phyloP scores from a whole-genome alignment of 805 yeast genomes.

The Metschnikowia proteae region DNA sequence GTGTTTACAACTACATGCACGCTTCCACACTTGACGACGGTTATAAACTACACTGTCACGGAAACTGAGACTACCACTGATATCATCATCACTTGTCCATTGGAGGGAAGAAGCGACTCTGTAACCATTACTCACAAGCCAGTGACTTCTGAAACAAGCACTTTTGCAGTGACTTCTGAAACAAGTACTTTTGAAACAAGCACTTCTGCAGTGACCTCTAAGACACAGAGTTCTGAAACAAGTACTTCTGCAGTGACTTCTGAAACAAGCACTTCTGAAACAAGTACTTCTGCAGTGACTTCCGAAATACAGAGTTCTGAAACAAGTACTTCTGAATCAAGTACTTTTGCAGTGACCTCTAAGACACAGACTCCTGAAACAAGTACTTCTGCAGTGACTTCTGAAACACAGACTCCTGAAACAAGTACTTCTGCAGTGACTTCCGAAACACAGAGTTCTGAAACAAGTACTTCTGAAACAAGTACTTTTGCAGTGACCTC shows the following conservation, averaged over 20 bases:
- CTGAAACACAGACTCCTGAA: too few relatives aligned
- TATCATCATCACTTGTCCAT: conserved; percentile 2
- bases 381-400: too few relatives aligned
- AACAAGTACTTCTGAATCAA: too few relatives aligned
- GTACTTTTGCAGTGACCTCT: not conserved
- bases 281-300: too few relatives aligned
- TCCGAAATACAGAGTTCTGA: too few relatives aligned
- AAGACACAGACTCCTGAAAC: not conserved
- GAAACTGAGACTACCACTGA: conserved; percentile 1
- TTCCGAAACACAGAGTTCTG: not conserved
- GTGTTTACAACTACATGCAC: conserved; percentile 10
- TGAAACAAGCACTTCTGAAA: not conserved
- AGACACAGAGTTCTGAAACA: not conserved
- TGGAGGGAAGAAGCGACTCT: conserved; percentile 1
- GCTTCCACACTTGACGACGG: conserved; percentile 6
- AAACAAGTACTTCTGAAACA: not conserved
- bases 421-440: not conserved
- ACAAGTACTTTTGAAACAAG: too few relatives aligned
- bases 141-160: not conserved
- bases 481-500: too few relatives aligned
- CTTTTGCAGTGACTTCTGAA: too few relatives aligned
- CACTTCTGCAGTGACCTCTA: too few relatives aligned
- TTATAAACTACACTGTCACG: conserved; percentile 6
- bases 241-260: not conserved
- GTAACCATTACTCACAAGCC: conserved; percentile 3